A percentile compares a stretch with the other conserved stretches of the same genome.
Evolutionary conservation across 768 basidiomycete species (phyloP).

Genomic region (Porphyrellus cyaneotinctus): DNA sequence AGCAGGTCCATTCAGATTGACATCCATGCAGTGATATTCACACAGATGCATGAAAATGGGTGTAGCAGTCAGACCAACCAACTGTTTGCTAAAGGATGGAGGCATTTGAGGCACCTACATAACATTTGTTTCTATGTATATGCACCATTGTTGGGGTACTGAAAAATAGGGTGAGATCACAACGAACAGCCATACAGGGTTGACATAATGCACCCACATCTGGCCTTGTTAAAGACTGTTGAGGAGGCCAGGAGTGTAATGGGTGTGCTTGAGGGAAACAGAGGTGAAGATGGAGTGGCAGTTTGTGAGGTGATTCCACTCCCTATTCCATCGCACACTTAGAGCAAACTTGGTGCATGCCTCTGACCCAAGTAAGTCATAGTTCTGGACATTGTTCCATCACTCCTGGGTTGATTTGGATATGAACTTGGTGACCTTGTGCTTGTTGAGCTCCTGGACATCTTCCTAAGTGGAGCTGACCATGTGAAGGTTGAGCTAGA

Average conservation of each 20-base stretch:
- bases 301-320: conserved; percentile 51
- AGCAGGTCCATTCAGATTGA: conserved; percentile 32
- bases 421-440: conserved; percentile 34
- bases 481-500: conserved; percentile 21
- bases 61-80: conserved; percentile 36
- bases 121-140: too few relatives aligned
- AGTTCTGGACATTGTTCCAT: conserved; percentile 15
- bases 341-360: conserved; percentile 26
- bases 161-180: too few relatives aligned
- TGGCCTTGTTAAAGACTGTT: conserved; percentile 61
- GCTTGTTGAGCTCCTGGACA: conserved; percentile 51
- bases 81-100: conserved; percentile 32
- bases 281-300: conserved; percentile 39
- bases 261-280: conserved; percentile 28
- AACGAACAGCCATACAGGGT: too few relatives aligned
- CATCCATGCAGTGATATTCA: conserved; percentile 49
- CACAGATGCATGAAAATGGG: conserved; percentile 57
- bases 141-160: too few relatives aligned
- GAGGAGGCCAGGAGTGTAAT: conserved; percentile 50
- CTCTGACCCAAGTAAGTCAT: conserved; percentile 23
- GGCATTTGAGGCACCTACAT: too few relatives aligned
- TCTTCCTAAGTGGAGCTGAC: conserved; percentile 53
- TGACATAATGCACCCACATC: too few relatives aligned
- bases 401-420: conserved; percentile 16
- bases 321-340: conserved; percentile 49